phyloP scores from a whole-genome alignment of 257 asterid genomes.

The Primulina eburnea region DNA sequence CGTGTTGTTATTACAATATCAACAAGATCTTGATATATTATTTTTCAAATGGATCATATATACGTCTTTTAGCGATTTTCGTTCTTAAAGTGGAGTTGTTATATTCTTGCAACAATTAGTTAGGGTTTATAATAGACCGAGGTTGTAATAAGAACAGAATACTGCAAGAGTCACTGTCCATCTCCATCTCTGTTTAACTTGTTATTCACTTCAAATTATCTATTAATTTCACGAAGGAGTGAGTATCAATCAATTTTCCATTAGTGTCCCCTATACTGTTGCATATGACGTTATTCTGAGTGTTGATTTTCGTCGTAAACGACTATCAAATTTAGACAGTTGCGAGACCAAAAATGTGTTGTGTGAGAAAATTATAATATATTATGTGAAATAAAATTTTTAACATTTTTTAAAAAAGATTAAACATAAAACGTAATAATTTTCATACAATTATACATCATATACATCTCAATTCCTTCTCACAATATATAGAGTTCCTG shows the following conservation, averaged over 20 bases:
- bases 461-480: too few relatives aligned
- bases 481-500: neutral
- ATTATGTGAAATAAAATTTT: neutral
- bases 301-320: neutral
- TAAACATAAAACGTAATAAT: neutral
- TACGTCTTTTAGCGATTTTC: conserved; percentile 28
- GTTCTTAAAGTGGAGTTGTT: conserved; percentile 34
- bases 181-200: conserved; percentile 49
- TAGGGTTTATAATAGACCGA: conserved; percentile 17
- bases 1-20: conserved; percentile 28
- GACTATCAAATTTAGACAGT: neutral
- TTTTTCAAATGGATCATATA: neutral
- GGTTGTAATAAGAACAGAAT: conserved; percentile 29
- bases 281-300: neutral
- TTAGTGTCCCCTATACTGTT: conserved; percentile 19
- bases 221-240: conserved; percentile 9
- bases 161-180: conserved; percentile 36
- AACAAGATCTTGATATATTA: conserved; percentile 17
- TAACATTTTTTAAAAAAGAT: too few relatives aligned
- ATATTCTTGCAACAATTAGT: conserved; percentile 35
- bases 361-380: too few relatives aligned
- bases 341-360: neutral
- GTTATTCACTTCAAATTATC: conserved; percentile 37
- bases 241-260: conserved; percentile 17
- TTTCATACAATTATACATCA: too few relatives aligned